Evolutionary conservation across 805 yeast genomes (phyloP).

Genomic region (Candida hispaniensis): DNA sequence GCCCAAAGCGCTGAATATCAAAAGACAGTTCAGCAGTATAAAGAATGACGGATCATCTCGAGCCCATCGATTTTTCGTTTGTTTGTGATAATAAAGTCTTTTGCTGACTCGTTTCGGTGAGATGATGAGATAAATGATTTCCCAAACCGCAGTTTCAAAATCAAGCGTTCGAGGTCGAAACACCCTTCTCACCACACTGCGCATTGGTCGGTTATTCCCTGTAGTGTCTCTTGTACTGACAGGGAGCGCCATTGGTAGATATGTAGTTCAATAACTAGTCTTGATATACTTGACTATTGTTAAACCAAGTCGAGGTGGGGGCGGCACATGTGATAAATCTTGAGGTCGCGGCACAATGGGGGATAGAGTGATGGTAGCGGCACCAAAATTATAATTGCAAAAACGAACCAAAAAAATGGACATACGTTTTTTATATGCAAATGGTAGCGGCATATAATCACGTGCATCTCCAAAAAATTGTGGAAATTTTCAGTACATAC

Average conservation of each 20-base stretch:
- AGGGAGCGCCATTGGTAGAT: slow-evolving; percentile 7
- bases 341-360: too few relatives aligned
- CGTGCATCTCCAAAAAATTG: too few relatives aligned
- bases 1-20: slow-evolving; percentile 66
- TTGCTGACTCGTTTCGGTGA: slow-evolving; percentile 77
- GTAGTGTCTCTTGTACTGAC: slow-evolving; percentile 5
- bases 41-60: slow-evolving; percentile 90
- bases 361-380: too few relatives aligned
- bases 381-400: too few relatives aligned
- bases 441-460: too few relatives aligned
- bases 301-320: too few relatives aligned
- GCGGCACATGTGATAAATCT: too few relatives aligned
- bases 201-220: slow-evolving; percentile 18
- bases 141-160: slow-evolving; percentile 91
- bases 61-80: slow-evolving; percentile 69
- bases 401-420: too few relatives aligned
- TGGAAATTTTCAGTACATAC: too few relatives aligned
- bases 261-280: too few relatives aligned
- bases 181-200: slow-evolving; percentile 32
- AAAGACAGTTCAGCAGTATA: slow-evolving; percentile 53
- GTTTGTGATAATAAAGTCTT: slow-evolving; percentile 70
- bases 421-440: too few relatives aligned
- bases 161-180: slow-evolving; percentile 73
- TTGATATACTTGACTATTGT: too few relatives aligned
- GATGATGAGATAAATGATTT: slow-evolving; percentile 59